Conservation (phyloP, 1,139 yeast species). For the Lodderomyces elongisporus region DNA sequence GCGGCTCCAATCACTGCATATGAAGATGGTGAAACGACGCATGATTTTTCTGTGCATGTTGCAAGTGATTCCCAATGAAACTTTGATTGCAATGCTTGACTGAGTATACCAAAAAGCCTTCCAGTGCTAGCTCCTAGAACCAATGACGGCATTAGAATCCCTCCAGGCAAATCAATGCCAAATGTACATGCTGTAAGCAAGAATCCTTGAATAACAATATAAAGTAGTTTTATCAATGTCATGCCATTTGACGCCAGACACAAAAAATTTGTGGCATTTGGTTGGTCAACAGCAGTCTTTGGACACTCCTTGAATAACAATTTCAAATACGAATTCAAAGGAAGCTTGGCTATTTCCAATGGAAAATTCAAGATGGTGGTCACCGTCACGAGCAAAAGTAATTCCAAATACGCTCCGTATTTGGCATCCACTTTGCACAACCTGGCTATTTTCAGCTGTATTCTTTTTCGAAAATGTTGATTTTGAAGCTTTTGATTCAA, state of each 20-base stretch:
- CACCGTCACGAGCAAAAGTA: slow-evolving; percentile 39
- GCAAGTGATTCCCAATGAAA: slow-evolving; percentile 36
- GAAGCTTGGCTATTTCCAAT: slow-evolving; percentile 47
- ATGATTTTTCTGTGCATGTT: slow-evolving; percentile 49
- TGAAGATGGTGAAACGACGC: slow-evolving; percentile 53
- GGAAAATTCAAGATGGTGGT: slow-evolving; percentile 58
- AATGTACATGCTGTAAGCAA: slow-evolving; percentile 57
- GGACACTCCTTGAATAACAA: slow-evolving; percentile 64
- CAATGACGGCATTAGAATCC: slow-evolving; percentile 67
- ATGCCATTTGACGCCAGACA: slow-evolving; percentile 27
- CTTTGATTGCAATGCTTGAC: slow-evolving; percentile 46
- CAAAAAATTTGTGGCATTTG: slow-evolving; percentile 28
- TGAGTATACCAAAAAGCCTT: slow-evolving; percentile 57
- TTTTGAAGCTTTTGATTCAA: slow-evolving; percentile 36
- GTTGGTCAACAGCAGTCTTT: slow-evolving; percentile 8
- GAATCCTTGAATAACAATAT: slow-evolving; percentile 51
- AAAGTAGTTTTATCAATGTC: slow-evolving; percentile 33
- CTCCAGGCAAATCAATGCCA: slow-evolving; percentile 69
- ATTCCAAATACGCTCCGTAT: slow-evolving; percentile 39
- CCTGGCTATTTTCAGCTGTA: slow-evolving; percentile 18
- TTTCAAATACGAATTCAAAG: slow-evolving; percentile 51
- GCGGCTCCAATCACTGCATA: slow-evolving; percentile 63
- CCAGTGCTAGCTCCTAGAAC: slow-evolving; percentile 70
- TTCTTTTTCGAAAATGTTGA: slow-evolving; percentile 13
- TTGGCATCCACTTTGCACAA: slow-evolving; percentile 12